Base-by-base conservation (phyloP, 208 protist species). In the Leishmania tarentolae region DNA sequence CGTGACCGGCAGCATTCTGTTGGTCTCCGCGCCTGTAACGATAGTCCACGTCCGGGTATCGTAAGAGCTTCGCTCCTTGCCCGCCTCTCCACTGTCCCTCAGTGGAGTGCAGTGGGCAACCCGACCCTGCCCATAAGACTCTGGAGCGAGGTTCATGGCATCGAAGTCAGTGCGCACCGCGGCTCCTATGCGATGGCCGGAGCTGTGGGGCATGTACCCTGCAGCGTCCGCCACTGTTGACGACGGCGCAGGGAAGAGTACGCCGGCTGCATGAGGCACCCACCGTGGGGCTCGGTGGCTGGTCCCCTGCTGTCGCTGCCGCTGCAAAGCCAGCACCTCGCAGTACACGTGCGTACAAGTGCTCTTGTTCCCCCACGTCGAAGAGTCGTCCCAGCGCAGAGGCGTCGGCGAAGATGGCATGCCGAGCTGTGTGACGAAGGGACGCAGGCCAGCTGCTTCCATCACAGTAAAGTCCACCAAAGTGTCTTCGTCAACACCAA, bases 391-490 rank as follows among this genome's bases (percentile, higher is more conserved):
- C 80, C 80, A 79, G 53, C n/a, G 56, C 44, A 81, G 57, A 40
- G 77, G 77, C 40, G 31, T 66, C 0, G 82, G 77, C 19, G 77
- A 79, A 24, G 76, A 37, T 50, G 76, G 46, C 19, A 65, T 52
- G 21, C 77, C 76, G 15, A 81, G 42, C 35, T 50, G 71, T 1
- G 72, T 76, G 19, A 7, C 35, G 50, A 80, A 70, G 4, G 84
- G 80, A n/a, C 76, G 78, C 75, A 89, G 73, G 35, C 78, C 83
- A 0, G 71, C 79, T 21, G 71, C 86, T 71, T 82, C 80, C 7
- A 89, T 61, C 11, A 89, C 70, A 19, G 42, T 82, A n/a, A 89
- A 40, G 57, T 89, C 86, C 35, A 89, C 50, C 42, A 89, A 57
- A 35, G 61, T 68, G 56, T 50, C 57, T 46, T 50, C 56, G 11